These are phyloP conservation scores for Colletotrichum sp. DNA, from an alignment of 2,329 filamentous ascomycete genomes.

Conservation along the genomic window DNA sequence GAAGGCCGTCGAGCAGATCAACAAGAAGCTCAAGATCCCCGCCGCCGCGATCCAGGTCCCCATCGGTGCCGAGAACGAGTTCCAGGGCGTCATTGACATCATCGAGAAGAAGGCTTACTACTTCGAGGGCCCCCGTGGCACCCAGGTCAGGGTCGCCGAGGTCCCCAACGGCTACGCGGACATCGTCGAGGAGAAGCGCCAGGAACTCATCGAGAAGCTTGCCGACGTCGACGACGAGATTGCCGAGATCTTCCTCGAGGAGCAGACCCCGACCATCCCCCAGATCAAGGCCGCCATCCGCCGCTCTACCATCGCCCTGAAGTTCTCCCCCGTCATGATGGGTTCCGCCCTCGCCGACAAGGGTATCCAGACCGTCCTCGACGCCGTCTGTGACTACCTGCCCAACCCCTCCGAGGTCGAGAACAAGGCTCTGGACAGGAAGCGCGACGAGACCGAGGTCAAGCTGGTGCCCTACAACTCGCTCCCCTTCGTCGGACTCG, in stretches of 20 bases:
- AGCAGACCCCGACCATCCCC: conserved; percentile 75
- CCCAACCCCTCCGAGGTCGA: conserved; percentile 90
- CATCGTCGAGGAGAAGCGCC: conserved; percentile 82
- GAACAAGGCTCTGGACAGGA: conserved; percentile 87
- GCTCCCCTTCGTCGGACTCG: conserved; percentile 91
- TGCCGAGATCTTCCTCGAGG: conserved; percentile 91
- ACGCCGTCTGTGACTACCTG: conserved; percentile 94
- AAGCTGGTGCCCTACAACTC: conserved; percentile 93
- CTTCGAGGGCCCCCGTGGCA: conserved; percentile 84
- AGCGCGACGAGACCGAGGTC: conserved; percentile 78
- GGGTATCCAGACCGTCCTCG: conserved; percentile 93
- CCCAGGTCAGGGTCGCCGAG: conserved; percentile 76
- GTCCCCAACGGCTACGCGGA: conserved; percentile 81
- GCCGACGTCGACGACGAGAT: conserved; percentile 99
- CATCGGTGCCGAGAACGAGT: conserved; percentile 90
- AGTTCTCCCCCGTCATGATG: conserved; percentile 96
- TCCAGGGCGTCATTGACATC: conserved; percentile 90
- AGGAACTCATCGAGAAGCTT: conserved; percentile 88
- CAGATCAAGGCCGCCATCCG: conserved; percentile 95
- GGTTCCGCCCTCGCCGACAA: conserved; percentile 95
- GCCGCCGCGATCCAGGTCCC: conserved; percentile 95
- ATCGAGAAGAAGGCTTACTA: conserved; percentile 93
- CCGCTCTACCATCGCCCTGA: conserved; percentile 83
- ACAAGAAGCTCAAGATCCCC: conserved; percentile 90
- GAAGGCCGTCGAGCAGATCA: conserved; percentile 98